Percentiles rank a stretch among this genome's conserved stretches.
Conservation (phyloP, 2,329 filamentous ascomycete species). For the Talaromyces funiculosus region DNA sequence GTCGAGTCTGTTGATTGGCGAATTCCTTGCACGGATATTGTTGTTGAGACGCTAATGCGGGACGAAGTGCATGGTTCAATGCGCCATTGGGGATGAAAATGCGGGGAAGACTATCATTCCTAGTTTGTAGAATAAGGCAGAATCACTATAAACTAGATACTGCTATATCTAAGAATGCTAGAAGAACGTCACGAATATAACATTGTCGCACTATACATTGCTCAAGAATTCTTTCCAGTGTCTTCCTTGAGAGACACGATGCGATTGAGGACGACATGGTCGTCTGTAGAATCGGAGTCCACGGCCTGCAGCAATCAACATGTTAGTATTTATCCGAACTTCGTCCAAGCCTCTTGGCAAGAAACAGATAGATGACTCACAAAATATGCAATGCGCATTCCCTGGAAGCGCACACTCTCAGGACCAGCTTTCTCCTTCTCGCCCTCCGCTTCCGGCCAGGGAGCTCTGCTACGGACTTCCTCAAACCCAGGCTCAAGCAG, state of each 20-base stretch:
- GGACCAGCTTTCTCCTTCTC: slow-evolving; percentile 51
- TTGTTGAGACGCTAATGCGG: neutral
- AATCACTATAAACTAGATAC: neutral
- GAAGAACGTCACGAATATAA: neutral
- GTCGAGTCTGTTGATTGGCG: neutral
- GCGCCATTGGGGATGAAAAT: neutral
- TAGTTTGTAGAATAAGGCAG: neutral
- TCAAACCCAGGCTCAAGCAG: slow-evolving; percentile 79
- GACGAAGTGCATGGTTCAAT: neutral
- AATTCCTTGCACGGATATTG: neutral
- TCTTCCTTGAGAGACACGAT: slow-evolving; percentile 84
- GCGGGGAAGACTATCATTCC: neutral
- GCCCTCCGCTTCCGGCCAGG: slow-evolving; percentile 71
- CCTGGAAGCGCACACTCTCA: slow-evolving; percentile 73
- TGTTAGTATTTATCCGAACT: neutral
- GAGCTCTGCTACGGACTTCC: slow-evolving; percentile 66
- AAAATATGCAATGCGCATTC: slow-evolving; percentile 84
- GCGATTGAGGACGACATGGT: slow-evolving; percentile 78
- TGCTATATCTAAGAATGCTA: slow-evolving; percentile 1
- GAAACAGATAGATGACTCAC: slow-evolving; percentile 21
- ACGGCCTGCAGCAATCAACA: slow-evolving; percentile 33
- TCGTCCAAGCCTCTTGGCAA: neutral
- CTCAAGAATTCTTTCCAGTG: slow-evolving; percentile 12
- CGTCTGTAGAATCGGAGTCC: slow-evolving; percentile 71
- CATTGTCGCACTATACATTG: neutral